Conservation (phyloP, 2,329 filamentous ascomycete species). For the Corinectria fuckeliana region DNA sequence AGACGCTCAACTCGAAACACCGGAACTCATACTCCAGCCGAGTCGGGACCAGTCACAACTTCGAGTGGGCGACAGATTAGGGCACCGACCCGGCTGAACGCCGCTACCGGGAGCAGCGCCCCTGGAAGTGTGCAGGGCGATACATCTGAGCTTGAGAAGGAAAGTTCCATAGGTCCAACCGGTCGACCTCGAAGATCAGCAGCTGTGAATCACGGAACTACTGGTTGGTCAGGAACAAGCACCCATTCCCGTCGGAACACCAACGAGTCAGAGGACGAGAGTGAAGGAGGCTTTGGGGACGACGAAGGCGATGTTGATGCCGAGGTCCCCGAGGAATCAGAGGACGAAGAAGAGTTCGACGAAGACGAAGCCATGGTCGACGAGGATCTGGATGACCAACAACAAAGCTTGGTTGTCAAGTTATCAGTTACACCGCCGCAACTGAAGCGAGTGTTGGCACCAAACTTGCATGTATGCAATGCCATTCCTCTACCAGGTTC, state of each 20-base stretch:
- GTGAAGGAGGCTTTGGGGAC: constrained; percentile 77
- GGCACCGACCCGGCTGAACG: constrained; percentile 70
- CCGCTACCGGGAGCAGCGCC: constrained; percentile 60
- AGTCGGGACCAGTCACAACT: constrained; percentile 71
- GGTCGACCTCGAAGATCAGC: constrained; percentile 60
- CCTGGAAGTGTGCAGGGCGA: constrained; percentile 55
- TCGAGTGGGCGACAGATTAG: constrained; percentile 87
- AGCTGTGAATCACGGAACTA: constrained; percentile 56
- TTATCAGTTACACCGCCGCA: constrained; percentile 60
- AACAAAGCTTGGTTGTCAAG: constrained; percentile 76
- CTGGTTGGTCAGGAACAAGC: constrained; percentile 50
- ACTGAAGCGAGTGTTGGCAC: constrained; percentile 42
- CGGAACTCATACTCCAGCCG: constrained; percentile 74
- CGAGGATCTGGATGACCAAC: constrained; percentile 56
- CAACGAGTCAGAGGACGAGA: constrained; percentile 70
- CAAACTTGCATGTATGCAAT: constrained; percentile 31
- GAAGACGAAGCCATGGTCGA: constrained; percentile 63
- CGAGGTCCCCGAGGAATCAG: constrained; percentile 66
- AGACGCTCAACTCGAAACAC: constrained; percentile 79
- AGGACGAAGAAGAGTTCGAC: constrained; percentile 66
- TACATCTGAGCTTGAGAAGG: constrained; percentile 48
- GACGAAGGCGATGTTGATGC: constrained; percentile 75
- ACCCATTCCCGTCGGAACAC: constrained; percentile 44
- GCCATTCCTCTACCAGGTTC: constrained; percentile 31
- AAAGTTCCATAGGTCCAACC: constrained; percentile 49